Conservation (phyloP, 2,329 filamentous ascomycete species). For the Penicillium digitatum region DNA sequence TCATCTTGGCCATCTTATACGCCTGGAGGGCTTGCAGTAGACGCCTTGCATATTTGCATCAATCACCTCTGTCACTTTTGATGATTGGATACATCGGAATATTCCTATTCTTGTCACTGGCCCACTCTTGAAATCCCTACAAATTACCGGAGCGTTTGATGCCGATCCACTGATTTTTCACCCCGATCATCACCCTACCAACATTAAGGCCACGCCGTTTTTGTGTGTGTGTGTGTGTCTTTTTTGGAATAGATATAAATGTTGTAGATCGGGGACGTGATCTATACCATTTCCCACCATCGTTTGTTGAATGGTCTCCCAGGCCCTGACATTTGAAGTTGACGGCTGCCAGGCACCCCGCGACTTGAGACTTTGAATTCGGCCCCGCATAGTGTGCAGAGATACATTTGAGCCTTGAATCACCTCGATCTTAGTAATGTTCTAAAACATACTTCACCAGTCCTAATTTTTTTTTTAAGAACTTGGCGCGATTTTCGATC, state of each 20-base stretch:
- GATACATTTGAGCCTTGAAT: constrained; percentile 4
- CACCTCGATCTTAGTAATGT: neutral
- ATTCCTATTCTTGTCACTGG: neutral
- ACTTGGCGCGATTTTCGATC: neutral
- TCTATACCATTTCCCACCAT: neutral
- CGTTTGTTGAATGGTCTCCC: neutral
- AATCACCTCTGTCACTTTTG: neutral
- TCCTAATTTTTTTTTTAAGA: too few relatives aligned
- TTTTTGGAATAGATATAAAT: constrained; percentile 3
- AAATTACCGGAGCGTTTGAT: neutral
- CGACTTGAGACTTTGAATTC: neutral
- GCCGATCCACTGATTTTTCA: neutral
- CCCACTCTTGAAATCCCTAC: neutral
- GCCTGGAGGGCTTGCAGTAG: constrained; percentile 19
- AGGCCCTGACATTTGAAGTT: too few relatives aligned
- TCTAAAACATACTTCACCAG: neutral
- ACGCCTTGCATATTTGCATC: constrained; percentile 22
- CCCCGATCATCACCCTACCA: neutral
- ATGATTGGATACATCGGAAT: constrained; percentile 11
- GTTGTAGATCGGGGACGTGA: constrained; percentile 10
- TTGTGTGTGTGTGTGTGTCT: too few relatives aligned
- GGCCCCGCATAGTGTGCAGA: neutral
- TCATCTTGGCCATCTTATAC: constrained; percentile 8
- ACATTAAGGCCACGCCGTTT: neutral
- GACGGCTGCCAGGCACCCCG: neutral